These are phyloP conservation scores for Adansonia rubrostipa DNA, from an alignment of 441 rosid species.

Conservation along the genomic window DNA sequence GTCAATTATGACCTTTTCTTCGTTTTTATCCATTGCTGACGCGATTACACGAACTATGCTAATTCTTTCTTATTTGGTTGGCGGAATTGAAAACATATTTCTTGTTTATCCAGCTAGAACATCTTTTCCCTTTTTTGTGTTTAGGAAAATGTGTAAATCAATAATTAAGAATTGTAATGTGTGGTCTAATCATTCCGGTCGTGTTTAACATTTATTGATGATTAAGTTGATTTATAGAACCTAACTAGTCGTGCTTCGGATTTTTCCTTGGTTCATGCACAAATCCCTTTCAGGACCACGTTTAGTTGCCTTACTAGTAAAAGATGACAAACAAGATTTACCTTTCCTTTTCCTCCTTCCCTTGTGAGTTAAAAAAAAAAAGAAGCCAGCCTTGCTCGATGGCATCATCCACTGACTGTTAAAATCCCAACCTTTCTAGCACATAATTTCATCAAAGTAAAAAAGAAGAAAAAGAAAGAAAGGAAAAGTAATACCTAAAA, in stretches of 20 bases:
- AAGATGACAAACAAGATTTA: conserved; percentile 24
- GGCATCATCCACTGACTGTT: conserved; percentile 29
- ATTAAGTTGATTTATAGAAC: conserved; percentile 34
- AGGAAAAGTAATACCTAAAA: conserved; percentile 32
- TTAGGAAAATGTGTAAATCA: conserved; percentile 24
- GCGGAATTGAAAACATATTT: background rate
- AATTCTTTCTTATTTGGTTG: background rate
- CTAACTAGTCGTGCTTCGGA: conserved; percentile 29
- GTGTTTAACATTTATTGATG: conserved; percentile 26
- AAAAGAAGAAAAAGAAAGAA: conserved; percentile 26
- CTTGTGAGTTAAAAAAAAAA: conserved; percentile 21
- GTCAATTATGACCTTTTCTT: background rate
- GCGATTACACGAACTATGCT: background rate
- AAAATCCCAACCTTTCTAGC: conserved; percentile 34
- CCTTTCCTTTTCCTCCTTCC: conserved; percentile 34
- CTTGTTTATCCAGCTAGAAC: conserved; percentile 15
- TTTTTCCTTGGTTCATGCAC: conserved; percentile 37
- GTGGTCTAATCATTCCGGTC: conserved; percentile 10
- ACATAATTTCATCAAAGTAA: conserved; percentile 37
- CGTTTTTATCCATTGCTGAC: background rate
- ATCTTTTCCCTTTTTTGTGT: background rate
- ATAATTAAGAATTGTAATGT: conserved; percentile 9
- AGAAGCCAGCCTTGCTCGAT: conserved; percentile 32
- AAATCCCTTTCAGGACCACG: conserved; percentile 44
- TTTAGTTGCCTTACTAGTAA: conserved; percentile 35